Conservation (phyloP, 2,329 filamentous ascomycete species). For the Fusarium succisae region DNA sequence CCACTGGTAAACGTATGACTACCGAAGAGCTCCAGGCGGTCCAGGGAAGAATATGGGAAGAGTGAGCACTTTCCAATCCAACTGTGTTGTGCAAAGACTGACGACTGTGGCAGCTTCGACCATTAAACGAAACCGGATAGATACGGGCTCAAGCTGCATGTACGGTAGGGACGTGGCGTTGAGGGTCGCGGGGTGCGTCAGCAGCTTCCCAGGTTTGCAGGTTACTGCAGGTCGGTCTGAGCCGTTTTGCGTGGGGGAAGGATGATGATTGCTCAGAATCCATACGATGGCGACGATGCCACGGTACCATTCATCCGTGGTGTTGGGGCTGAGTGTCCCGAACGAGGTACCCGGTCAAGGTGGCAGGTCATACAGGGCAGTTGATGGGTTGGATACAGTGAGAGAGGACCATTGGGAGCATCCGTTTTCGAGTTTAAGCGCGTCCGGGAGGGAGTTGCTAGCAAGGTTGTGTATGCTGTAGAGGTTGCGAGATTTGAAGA, state of each 20-base stretch:
- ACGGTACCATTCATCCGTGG: slow-evolving; percentile 34
- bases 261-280: slow-evolving; percentile 37
- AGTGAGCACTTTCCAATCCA: slow-evolving; percentile 54
- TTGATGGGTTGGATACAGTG: slow-evolving; percentile 21
- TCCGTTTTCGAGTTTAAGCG: slow-evolving; percentile 17
- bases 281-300: slow-evolving; percentile 37
- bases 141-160: slow-evolving; percentile 8
- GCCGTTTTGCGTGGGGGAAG: slow-evolving; percentile 34
- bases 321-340: slow-evolving; percentile 34
- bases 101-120: slow-evolving; percentile 51
- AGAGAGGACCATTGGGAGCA: not conserved
- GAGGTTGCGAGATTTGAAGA: slow-evolving; percentile 38
- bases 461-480: slow-evolving; percentile 32
- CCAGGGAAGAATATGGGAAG: slow-evolving; percentile 91
- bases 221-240: slow-evolving; percentile 39
- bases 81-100: slow-evolving; percentile 23
- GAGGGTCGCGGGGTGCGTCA: slow-evolving; percentile 37
- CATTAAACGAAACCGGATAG: slow-evolving; percentile 44
- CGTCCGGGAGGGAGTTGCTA: slow-evolving; percentile 1
- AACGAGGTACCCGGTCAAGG: slow-evolving; percentile 39
- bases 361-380: slow-evolving; percentile 13
- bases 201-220: slow-evolving; percentile 31
- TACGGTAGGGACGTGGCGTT: slow-evolving; percentile 6
- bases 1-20: slow-evolving; percentile 88
- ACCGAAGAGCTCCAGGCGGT: slow-evolving; percentile 86